A percentile compares a stretch with the other conserved stretches of the same genome.
Conservation (phyloP, 164 flowering plant genomes). For the Umbellularia californica region DNA sequence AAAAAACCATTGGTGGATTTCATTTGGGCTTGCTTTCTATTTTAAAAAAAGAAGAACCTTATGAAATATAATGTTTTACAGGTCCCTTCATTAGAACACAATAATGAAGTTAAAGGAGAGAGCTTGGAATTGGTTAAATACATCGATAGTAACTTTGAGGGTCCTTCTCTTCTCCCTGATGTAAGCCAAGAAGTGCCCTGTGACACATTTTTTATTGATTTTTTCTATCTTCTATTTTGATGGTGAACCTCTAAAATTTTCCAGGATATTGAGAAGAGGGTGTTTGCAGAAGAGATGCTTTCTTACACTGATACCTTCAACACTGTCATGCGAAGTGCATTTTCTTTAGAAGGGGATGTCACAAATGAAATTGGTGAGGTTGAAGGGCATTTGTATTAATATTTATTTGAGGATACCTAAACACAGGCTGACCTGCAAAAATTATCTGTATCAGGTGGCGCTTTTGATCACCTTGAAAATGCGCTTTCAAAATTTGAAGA, state of each 20-base stretch:
- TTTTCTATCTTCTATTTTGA: neutral
- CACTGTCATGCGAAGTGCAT: slow-evolving; percentile 26
- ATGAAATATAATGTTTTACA: slow-evolving; percentile 10
- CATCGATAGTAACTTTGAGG: slow-evolving; percentile 70
- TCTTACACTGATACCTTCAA: slow-evolving; percentile 47
- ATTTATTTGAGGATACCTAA: neutral
- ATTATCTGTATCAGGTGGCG: slow-evolving; percentile 32
- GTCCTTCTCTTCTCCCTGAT: slow-evolving; percentile 67
- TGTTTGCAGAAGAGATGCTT: slow-evolving; percentile 73
- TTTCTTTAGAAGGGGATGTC: slow-evolving; percentile 37
- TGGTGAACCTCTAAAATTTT: neutral
- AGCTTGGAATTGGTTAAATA: slow-evolving; percentile 80
- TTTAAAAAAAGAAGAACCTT: neutral
- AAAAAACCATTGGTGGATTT: too few relatives aligned
- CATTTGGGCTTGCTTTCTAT: too few relatives aligned
- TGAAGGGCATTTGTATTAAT: neutral
- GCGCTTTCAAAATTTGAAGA: slow-evolving; percentile 75
- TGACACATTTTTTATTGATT: neutral
- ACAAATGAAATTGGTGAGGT: slow-evolving; percentile 43
- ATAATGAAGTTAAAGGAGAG: slow-evolving; percentile 72
- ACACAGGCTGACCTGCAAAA: neutral
- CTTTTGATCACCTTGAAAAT: slow-evolving; percentile 68
- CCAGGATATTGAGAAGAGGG: slow-evolving; percentile 66
- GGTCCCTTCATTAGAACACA: slow-evolving; percentile 90
- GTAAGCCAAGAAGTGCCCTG: slow-evolving; percentile 35